Percentiles rank a stretch among this genome's conserved stretches.
Evolutionary conservation across 495 filamentous ascomycete genomes (phyloP).

Genomic region (Podospora didyma): DNA sequence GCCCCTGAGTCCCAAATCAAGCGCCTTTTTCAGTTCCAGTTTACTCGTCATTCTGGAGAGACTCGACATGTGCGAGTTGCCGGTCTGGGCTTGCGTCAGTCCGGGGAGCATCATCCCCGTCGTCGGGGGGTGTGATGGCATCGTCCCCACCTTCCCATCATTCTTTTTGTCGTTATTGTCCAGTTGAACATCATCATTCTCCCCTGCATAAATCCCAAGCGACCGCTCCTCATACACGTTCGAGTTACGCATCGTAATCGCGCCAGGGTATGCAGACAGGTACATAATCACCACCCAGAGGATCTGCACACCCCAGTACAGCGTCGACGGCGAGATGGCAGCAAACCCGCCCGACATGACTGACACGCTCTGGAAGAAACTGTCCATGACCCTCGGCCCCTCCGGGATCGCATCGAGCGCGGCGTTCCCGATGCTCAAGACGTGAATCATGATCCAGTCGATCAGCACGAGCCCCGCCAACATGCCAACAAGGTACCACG

Average conservation of each 20-base stretch:
- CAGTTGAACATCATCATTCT: conserved; percentile 21
- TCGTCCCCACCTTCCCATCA: too few relatives aligned
- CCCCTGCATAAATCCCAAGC: conserved; percentile 62
- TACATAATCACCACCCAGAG: conserved; percentile 92
- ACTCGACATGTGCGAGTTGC: background rate
- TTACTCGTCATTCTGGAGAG: background rate
- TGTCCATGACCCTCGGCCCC: conserved; percentile 63
- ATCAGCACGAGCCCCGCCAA: conserved; percentile 71
- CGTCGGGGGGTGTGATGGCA: background rate
- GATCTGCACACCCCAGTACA: conserved; percentile 69
- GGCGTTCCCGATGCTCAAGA: conserved; percentile 70
- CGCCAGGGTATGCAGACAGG: conserved; percentile 73
- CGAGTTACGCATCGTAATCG: conserved; percentile 63
- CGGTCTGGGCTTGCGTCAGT: background rate
- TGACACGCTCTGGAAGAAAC: conserved; percentile 67
- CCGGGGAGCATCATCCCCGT: conserved; percentile 16
- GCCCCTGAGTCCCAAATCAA: background rate
- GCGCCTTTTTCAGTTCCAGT: background rate
- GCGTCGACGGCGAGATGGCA: conserved; percentile 65
- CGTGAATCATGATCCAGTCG: conserved; percentile 76
- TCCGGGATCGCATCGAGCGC: conserved; percentile 53
- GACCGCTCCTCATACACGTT: conserved; percentile 65
- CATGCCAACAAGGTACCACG: conserved; percentile 73
- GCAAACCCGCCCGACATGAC: conserved; percentile 72
- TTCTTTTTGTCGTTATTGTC: too few relatives aligned